Conservation (phyloP, 164 flowering plant species). For the Cinnamomum chago region DNA sequence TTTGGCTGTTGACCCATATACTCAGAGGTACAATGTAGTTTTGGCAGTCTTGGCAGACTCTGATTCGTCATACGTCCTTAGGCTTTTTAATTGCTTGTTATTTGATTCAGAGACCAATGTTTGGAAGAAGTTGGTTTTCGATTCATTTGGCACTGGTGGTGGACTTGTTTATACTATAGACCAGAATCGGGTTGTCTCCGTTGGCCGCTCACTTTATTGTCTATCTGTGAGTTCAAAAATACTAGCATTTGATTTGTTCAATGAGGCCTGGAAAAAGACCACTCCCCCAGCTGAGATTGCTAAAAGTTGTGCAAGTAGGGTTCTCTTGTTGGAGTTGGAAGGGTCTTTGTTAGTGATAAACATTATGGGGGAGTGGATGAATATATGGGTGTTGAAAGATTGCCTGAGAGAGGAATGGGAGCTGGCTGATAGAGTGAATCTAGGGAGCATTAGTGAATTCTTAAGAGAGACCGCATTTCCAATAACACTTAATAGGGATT, state of each 20-base stretch:
- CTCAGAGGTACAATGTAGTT: slow-evolving; percentile 55
- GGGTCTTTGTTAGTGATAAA: slow-evolving; percentile 67
- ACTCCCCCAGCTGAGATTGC: slow-evolving; percentile 46
- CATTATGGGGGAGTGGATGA: slow-evolving; percentile 75
- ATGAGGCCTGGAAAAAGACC: slow-evolving; percentile 66
- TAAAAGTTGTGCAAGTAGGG: slow-evolving; percentile 37
- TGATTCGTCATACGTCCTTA: slow-evolving; percentile 63
- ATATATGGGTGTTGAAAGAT: slow-evolving; percentile 64
- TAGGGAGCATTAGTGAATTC: slow-evolving; percentile 70
- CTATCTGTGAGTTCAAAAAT: slow-evolving; percentile 41
- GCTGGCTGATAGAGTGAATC: slow-evolving; percentile 64
- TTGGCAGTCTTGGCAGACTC: slow-evolving; percentile 81
- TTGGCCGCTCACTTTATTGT: slow-evolving; percentile 65
- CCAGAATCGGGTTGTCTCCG: slow-evolving; percentile 68
- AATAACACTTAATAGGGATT: slow-evolving; percentile 56
- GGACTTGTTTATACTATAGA: slow-evolving; percentile 71
- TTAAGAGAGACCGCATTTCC: slow-evolving; percentile 79
- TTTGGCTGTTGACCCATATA: slow-evolving; percentile 44
- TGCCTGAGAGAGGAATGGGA: slow-evolving; percentile 56
- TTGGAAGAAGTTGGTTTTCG: slow-evolving; percentile 48
- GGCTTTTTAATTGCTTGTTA: slow-evolving; percentile 61
- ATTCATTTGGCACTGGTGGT: slow-evolving; percentile 50
- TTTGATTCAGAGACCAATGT: slow-evolving; percentile 65
- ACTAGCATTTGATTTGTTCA: slow-evolving; percentile 63
- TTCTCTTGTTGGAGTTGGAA: slow-evolving; percentile 71